Conservation (phyloP, 106 monocot genomes). For the Acorus calamus region DNA sequence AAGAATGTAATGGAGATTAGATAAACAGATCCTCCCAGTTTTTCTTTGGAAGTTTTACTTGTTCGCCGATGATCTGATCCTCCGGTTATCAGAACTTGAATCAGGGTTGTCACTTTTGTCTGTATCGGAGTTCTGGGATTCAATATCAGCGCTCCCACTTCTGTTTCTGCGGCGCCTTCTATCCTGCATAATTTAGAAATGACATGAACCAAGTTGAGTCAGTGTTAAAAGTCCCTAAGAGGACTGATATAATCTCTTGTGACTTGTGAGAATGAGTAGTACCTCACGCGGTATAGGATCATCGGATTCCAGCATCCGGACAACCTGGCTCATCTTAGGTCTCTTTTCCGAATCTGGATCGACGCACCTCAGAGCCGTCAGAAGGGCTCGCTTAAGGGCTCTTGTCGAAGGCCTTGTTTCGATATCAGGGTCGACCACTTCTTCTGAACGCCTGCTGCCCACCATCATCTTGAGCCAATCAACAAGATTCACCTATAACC, state of each 20-base stretch:
- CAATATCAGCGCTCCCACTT: too few species aligned
- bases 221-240: too few species aligned
- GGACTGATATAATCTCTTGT: too few species aligned
- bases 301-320: conserved; percentile 91
- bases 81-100: conserved; percentile 15
- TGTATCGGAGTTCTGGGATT: too few species aligned
- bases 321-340: conserved; percentile 91
- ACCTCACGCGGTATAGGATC: conserved; percentile 78
- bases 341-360: conserved; percentile 95
- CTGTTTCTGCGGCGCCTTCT: too few species aligned
- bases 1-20: not conserved
- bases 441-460: conserved; percentile 58
- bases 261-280: too few species aligned
- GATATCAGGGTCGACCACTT: conserved; percentile 85
- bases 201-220: too few species aligned
- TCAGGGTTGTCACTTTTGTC: too few species aligned
- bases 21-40: not conserved
- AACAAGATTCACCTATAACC: conserved; percentile 77
- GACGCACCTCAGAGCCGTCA: conserved; percentile 86
- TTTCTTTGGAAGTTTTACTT: too few species aligned
- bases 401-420: conserved; percentile 64
- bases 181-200: too few species aligned
- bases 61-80: conserved; percentile 9
- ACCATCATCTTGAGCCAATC: conserved; percentile 99
- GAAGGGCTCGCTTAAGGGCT: conserved; percentile 80